These are phyloP conservation scores for Bryoglossum gracile DNA, from an alignment of 495 filamentous ascomycete species.

Conservation along the genomic window DNA sequence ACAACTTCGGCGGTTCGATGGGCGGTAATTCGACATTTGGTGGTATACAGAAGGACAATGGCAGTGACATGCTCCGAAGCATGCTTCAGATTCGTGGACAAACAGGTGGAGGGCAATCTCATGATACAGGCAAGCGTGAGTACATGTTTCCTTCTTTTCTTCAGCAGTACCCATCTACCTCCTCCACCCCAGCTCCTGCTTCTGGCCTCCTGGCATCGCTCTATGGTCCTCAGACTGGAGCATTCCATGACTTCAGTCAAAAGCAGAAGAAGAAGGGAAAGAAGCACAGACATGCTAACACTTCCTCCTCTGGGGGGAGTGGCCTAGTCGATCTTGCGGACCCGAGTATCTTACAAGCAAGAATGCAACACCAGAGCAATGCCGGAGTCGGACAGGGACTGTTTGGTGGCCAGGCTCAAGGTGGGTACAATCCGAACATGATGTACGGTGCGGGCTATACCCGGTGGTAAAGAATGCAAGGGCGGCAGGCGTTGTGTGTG, in stretches of 20 bases:
- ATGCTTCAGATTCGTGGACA: constrained; percentile 55
- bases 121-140: constrained; percentile 94
- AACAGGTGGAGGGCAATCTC: constrained; percentile 54
- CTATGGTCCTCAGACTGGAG: constrained; percentile 78
- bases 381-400: constrained; percentile 80
- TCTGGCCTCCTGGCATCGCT: constrained; percentile 81
- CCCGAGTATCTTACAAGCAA: constrained; percentile 98
- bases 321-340: constrained; percentile 99
- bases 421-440: constrained; percentile 91
- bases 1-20: constrained; percentile 61
- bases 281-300: constrained; percentile 99
- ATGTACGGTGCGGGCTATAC: constrained; percentile 75
- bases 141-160: constrained; percentile 73
- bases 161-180: constrained; percentile 68
- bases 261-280: constrained; percentile 99
- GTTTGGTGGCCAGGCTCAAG: constrained; percentile 89
- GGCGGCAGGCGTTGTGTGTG: constrained; percentile 14
- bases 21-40: constrained; percentile 51
- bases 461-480: constrained; percentile 53
- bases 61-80: constrained; percentile 73
- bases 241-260: constrained; percentile 75
- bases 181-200: constrained; percentile 83
- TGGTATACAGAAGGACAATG: constrained; percentile 58
- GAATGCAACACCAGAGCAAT: constrained; percentile 79
- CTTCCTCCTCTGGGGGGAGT: constrained; percentile 96